A percentile compares a stretch with the other conserved stretches of the same genome.
Conservation (phyloP, 2,329 filamentous ascomycete species). For the Aciculosporium take region DNA sequence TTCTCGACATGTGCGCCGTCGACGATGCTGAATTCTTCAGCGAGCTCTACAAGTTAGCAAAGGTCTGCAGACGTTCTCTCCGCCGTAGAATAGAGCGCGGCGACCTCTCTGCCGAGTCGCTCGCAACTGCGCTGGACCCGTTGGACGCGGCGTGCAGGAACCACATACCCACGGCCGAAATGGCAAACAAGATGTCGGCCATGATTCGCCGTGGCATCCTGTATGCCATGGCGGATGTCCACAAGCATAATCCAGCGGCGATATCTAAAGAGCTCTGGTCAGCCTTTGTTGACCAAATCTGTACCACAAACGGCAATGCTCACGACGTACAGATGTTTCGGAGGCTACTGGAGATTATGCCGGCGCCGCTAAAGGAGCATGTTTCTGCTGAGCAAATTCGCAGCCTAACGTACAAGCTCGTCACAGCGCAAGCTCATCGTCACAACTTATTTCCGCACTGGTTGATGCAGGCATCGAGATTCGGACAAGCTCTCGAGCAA, state of each 20-base stretch:
- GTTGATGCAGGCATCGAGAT: conserved; percentile 9
- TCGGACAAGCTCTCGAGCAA: conserved; percentile 7
- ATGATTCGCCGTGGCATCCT: conserved; percentile 11
- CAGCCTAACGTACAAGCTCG: conserved; percentile 6
- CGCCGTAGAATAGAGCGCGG: conserved; percentile 7
- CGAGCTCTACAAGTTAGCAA: neutral
- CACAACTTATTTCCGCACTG: conserved; percentile 8
- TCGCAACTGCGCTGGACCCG: conserved; percentile 9
- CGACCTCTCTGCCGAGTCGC: conserved; percentile 6
- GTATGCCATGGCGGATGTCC: conserved; percentile 7
- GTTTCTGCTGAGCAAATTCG: conserved; percentile 7
- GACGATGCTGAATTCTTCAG: conserved; percentile 6
- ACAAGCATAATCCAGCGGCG: conserved; percentile 1
- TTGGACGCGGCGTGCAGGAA: conserved; percentile 8
- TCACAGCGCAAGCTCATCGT: conserved; percentile 10
- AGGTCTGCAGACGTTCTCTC: conserved; percentile 7
- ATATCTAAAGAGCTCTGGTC: conserved; percentile 10
- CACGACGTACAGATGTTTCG: conserved; percentile 11
- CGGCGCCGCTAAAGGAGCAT: conserved; percentile 6
- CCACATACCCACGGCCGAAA: conserved; percentile 6
- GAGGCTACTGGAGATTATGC: conserved; percentile 9
- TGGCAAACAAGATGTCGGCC: conserved; percentile 8
- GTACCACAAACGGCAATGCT: conserved; percentile 2
- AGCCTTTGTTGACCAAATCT: conserved; percentile 7
- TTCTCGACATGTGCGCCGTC: conserved; percentile 2